These are phyloP conservation scores for Dipteronia sinensis DNA, from an alignment of 345 rosid species.

Conservation along the genomic window DNA sequence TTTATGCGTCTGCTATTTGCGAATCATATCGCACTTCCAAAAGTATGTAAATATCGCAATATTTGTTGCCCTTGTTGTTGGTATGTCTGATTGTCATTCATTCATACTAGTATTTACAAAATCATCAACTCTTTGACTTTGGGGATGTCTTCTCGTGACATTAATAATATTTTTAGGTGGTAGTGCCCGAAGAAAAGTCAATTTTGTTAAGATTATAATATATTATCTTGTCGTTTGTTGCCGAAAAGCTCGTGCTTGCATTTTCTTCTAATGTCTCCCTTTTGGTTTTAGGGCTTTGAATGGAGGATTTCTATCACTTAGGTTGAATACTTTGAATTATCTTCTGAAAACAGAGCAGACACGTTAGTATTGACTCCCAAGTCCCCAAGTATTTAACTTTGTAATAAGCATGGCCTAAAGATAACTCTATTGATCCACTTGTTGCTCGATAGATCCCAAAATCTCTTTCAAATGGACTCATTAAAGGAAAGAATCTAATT, in stretches of 20 bases:
- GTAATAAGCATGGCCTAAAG: background rate
- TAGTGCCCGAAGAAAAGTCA: conserved; percentile 22
- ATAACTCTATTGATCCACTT: background rate
- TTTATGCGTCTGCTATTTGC: background rate
- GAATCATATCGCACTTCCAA: background rate
- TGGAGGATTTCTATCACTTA: conserved; percentile 4
- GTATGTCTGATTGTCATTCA: background rate
- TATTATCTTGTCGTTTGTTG: background rate
- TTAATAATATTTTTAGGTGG: conserved; percentile 11
- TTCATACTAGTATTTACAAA: background rate
- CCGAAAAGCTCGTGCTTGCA: background rate
- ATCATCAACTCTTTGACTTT: conserved; percentile 16
- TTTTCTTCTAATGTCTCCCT: background rate
- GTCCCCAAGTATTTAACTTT: background rate
- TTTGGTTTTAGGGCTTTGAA: background rate
- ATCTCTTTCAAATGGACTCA: background rate
- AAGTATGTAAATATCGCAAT: background rate
- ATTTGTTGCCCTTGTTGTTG: background rate
- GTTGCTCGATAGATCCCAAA: background rate
- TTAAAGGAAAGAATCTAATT: background rate
- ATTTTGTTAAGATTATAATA: conserved; percentile 11
- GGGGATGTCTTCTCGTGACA: conserved; percentile 8
- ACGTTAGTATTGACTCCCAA: background rate
- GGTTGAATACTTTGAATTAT: background rate
- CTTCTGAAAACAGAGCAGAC: background rate